A percentile compares a stretch with the other conserved stretches of the same genome.
phyloP scores from a whole-genome alignment of 805 yeast genomes.

The Starmerella sp. region DNA sequence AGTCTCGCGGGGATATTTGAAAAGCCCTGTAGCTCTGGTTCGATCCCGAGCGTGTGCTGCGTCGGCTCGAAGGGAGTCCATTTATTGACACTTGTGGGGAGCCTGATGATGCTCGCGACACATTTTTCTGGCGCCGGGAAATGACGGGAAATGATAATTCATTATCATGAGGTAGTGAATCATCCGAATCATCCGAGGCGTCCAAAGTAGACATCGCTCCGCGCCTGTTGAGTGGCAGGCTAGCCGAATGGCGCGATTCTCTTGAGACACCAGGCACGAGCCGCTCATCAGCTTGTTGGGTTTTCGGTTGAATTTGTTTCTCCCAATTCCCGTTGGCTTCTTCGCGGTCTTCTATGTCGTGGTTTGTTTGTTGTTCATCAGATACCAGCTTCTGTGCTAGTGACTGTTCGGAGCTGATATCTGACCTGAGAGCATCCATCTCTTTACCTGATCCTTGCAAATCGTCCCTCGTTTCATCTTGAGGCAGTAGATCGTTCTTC shows the following conservation, averaged over 20 bases:
- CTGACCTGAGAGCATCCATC: no score
- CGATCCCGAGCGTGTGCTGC: background rate
- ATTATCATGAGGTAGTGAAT: background rate
- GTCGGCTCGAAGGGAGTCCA: background rate
- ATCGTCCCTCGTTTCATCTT: no score
- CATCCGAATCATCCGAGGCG: background rate
- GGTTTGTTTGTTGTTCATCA: no score
- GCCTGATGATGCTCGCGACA: background rate
- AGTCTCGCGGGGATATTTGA: background rate
- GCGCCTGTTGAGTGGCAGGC: background rate
- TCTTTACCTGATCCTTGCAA: no score
- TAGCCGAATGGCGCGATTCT: background rate
- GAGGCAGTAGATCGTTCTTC: no score
- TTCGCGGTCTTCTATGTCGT: no score
- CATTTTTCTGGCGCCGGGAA: background rate
- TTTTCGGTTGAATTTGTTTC: no score
- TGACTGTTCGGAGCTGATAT: no score
- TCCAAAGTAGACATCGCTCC: background rate
- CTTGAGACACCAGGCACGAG: no score
- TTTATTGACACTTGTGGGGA: background rate
- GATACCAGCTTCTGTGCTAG: no score
- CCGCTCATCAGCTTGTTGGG: no score
- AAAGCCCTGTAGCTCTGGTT: background rate
- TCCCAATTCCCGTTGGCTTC: no score
- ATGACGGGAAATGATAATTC: background rate